phyloP scores from a whole-genome alignment of 306 rosid genomes.

The Quercus alba region DNA sequence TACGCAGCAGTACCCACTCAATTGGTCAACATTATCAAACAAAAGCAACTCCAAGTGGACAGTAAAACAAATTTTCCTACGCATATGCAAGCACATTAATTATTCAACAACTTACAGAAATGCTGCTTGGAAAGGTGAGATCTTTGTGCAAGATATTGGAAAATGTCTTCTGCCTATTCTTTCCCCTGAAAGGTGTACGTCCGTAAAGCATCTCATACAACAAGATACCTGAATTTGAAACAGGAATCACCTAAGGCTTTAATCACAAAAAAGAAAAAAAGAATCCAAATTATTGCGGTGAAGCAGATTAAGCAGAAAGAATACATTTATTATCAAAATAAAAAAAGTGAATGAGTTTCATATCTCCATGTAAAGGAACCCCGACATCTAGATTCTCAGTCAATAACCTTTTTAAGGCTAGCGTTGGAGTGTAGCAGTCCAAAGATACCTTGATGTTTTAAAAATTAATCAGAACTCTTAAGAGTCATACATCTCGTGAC shows the following conservation, averaged over 20 bases:
- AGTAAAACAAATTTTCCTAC: neutral
- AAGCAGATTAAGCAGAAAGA: neutral
- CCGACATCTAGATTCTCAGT: neutral
- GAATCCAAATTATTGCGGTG: neutral
- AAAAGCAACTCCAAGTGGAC: neutral
- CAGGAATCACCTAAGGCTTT: conserved; percentile 1
- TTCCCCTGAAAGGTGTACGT: conserved; percentile 93
- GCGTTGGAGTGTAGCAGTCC: neutral
- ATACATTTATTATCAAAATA: neutral
- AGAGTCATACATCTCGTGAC: neutral
- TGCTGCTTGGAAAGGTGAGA: conserved; percentile 91
- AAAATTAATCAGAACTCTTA: neutral
- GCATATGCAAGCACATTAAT: neutral
- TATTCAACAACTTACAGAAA: conserved; percentile 46
- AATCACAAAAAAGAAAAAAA: neutral
- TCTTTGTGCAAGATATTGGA: conserved; percentile 87
- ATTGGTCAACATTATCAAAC: neutral
- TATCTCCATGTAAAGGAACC: neutral
- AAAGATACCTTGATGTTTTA: neutral
- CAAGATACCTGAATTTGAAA: conserved; percentile 63
- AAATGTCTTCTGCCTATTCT: conserved; percentile 85
- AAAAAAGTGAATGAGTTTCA: neutral
- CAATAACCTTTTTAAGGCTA: neutral
- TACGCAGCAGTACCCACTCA: neutral
- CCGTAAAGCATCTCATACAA: conserved; percentile 96